These are phyloP conservation scores for Orobanche coerulescens DNA, from an alignment of 257 asterid species.

Conservation along the genomic window DNA sequence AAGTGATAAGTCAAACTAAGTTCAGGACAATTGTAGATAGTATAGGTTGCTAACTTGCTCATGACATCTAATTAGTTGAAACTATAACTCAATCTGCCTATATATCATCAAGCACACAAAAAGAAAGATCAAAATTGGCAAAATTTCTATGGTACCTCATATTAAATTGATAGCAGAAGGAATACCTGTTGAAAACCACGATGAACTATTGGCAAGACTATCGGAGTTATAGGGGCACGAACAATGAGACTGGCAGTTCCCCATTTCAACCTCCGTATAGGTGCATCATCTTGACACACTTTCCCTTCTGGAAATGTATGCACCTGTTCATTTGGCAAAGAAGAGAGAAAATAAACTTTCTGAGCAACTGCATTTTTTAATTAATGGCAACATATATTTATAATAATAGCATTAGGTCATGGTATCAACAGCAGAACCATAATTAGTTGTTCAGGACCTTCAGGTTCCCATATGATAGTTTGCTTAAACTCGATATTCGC, in stretches of 20 bases:
- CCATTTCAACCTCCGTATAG: slow-evolving; percentile 91
- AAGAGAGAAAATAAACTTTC: slow-evolving; percentile 13
- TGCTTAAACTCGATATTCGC: no score
- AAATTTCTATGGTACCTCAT: neutral
- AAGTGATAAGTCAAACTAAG: neutral
- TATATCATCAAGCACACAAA: neutral
- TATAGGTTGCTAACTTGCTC: neutral
- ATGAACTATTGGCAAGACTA: slow-evolving; percentile 88
- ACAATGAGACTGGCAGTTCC: slow-evolving; percentile 98
- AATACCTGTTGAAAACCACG: slow-evolving; percentile 83
- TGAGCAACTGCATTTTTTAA: no score
- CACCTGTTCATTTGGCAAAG: slow-evolving; percentile 49
- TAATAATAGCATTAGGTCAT: no score
- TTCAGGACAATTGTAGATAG: neutral
- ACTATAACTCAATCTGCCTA: neutral
- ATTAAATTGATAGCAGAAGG: slow-evolving; percentile 1
- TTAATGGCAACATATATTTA: no score
- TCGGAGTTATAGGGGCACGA: slow-evolving; percentile 89
- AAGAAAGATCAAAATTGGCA: neutral
- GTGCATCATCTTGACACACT: slow-evolving; percentile 87
- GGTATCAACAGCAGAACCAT: no score
- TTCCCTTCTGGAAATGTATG: slow-evolving; percentile 99
- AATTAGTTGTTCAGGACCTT: no score
- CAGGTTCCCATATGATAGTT: no score
- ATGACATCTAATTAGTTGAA: neutral